Percentiles rank a stretch among this genome's conserved stretches.
These are phyloP conservation scores for Ogataea zsoltii DNA, from an alignment of 805 yeast genomes.

Conservation along the genomic window DNA sequence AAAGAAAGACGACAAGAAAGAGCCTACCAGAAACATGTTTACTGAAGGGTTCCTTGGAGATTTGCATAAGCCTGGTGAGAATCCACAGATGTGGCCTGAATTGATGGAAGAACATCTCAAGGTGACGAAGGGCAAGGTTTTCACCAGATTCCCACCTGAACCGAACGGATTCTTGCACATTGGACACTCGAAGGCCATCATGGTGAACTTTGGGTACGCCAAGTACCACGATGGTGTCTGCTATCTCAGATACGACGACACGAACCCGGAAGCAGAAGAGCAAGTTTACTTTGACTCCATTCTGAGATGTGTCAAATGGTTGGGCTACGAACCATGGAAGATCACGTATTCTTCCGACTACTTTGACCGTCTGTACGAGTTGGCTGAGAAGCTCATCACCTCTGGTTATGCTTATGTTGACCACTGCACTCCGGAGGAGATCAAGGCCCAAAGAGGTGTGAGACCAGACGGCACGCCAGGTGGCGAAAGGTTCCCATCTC, in stretches of 20 bases:
- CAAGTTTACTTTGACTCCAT: conserved; percentile 86
- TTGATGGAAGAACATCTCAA: conserved; percentile 77
- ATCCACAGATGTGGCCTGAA: conserved; percentile 87
- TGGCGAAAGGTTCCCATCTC: conserved; percentile 85
- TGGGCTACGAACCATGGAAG: conserved; percentile 92
- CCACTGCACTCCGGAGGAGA: conserved; percentile 90
- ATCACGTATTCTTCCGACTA: conserved; percentile 95
- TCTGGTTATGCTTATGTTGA: conserved; percentile 85
- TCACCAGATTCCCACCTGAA: conserved; percentile 97
- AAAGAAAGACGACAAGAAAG: conserved; percentile 24
- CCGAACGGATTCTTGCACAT: conserved; percentile 97
- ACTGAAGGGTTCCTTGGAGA: conserved; percentile 94
- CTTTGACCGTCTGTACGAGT: conserved; percentile 81
- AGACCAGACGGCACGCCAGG: conserved; percentile 91
- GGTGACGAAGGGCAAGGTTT: conserved; percentile 78
- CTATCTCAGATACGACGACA: conserved; percentile 92
- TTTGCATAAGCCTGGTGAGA: conserved; percentile 92
- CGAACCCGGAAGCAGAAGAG: conserved; percentile 98
- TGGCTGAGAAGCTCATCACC: conserved; percentile 80
- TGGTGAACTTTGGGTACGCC: conserved; percentile 98
- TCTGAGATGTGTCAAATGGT: conserved; percentile 83
- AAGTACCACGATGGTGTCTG: conserved; percentile 83
- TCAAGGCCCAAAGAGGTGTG: conserved; percentile 86
- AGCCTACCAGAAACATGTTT: conserved; percentile 71
- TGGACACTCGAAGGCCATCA: conserved; percentile 97